phyloP scores from a whole-genome alignment of 2,329 filamentous ascomycete genomes.

The Fusarium ambrosium region DNA sequence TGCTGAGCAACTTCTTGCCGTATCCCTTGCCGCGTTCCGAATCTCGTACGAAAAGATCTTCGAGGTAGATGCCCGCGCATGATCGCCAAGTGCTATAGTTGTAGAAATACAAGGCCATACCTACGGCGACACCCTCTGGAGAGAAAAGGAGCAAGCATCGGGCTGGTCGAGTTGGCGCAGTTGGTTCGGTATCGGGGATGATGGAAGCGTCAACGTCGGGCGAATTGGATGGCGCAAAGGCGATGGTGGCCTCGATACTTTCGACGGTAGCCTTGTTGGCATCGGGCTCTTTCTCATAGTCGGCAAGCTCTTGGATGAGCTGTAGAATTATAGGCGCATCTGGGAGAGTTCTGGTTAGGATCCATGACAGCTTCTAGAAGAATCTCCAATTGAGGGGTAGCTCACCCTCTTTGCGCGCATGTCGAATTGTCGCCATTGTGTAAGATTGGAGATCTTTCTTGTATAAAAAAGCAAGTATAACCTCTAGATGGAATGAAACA shows the following conservation, averaged over 20 bases:
- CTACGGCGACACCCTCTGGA: slow-evolving; percentile 65
- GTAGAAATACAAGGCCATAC: slow-evolving; percentile 93
- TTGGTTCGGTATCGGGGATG: slow-evolving; percentile 65
- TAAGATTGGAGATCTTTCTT: slow-evolving; percentile 7
- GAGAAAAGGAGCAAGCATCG: slow-evolving; percentile 79
- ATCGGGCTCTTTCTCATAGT: slow-evolving; percentile 84
- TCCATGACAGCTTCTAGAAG: slow-evolving; percentile 9
- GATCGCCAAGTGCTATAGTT: slow-evolving; percentile 96
- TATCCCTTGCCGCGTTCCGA: slow-evolving; percentile 81
- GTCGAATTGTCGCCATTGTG: slow-evolving; percentile 45
- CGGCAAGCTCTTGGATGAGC: slow-evolving; percentile 87
- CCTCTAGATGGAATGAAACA: slow-evolving; percentile 2
- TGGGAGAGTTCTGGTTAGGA: slow-evolving; percentile 53
- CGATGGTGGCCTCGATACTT: slow-evolving; percentile 80
- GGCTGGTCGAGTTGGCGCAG: slow-evolving; percentile 72
- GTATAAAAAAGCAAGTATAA: slow-evolving; percentile 7
- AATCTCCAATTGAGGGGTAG: not conserved
- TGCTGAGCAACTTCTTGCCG: slow-evolving; percentile 79
- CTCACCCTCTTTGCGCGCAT: slow-evolving; percentile 45
- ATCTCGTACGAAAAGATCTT: slow-evolving; percentile 88
- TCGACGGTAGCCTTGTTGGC: slow-evolving; percentile 84
- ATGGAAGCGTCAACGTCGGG: slow-evolving; percentile 54
- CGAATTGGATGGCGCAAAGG: slow-evolving; percentile 74
- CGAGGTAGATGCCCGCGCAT: slow-evolving; percentile 90
- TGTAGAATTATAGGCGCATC: slow-evolving; percentile 85